A percentile compares a stretch with the other conserved stretches of the same genome.
Conservation (phyloP, 2,329 filamentous ascomycete species). For the Arthrobotrys megalospora region DNA sequence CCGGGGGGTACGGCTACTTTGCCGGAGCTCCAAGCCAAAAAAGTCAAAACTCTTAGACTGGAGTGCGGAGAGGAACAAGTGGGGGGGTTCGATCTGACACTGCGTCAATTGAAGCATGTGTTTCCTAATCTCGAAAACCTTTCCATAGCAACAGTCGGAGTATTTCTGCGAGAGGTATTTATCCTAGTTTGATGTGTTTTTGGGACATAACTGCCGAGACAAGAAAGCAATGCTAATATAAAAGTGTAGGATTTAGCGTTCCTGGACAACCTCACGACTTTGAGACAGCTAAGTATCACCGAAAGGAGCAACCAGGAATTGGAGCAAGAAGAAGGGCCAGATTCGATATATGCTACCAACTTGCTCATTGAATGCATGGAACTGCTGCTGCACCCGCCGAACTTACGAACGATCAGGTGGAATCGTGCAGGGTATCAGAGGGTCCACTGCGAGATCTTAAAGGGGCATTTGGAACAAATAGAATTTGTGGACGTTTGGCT, state of each 20-base stretch:
- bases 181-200: not conserved
- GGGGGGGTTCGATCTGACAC: not conserved
- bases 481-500: conserved; percentile 44
- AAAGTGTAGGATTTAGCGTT: not conserved
- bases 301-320: conserved; percentile 17
- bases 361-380: conserved; percentile 39
- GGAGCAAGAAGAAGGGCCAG: conserved; percentile 24
- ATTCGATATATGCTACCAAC: conserved; percentile 35
- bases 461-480: not conserved
- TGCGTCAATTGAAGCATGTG: not conserved
- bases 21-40: not conserved
- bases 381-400: not conserved
- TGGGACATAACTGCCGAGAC: no score
- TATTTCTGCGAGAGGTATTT: conserved; percentile 12
- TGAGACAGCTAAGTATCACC: conserved; percentile 10
- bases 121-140: not conserved
- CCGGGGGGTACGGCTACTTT: not conserved
- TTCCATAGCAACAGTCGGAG: not conserved
- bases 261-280: not conserved
- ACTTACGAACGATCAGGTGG: conserved; percentile 18
- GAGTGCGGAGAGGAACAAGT: conserved; percentile 10
- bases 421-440: conserved; percentile 28
- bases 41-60: not conserved
- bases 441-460: not conserved
- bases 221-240: not conserved